Evolutionary conservation across 805 yeast species (phyloP).

Genomic region (Metschnikowia colocasiae): DNA sequence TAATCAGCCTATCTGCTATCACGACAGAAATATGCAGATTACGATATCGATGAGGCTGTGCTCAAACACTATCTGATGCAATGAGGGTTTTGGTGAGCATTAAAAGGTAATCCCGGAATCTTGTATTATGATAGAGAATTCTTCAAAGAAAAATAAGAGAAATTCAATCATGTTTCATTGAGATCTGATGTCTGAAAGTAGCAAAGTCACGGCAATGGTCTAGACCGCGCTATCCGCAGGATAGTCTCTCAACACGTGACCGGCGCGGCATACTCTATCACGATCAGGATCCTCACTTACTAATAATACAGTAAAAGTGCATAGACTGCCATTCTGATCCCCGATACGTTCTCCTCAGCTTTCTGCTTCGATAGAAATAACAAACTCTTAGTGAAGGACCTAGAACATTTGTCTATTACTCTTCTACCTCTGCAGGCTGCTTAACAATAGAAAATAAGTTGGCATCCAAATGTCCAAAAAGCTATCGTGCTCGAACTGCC

Average conservation of each 20-base stretch:
- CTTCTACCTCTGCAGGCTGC: not conserved
- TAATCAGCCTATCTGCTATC: too few relatives aligned
- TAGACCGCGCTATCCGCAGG: not conserved
- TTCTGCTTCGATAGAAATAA: not conserved
- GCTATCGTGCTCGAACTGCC: slow-evolving; percentile 18
- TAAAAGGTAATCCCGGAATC: too few relatives aligned
- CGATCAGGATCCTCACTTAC: not conserved
- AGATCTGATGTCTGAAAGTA: not conserved
- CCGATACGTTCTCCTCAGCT: not conserved
- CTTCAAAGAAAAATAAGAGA: too few relatives aligned
- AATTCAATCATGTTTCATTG: not conserved
- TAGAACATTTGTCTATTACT: too few relatives aligned
- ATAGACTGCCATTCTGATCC: not conserved
- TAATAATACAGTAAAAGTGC: not conserved
- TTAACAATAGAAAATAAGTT: not conserved
- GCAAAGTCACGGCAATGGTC: not conserved
- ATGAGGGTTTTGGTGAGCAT: too few relatives aligned
- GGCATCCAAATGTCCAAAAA: slow-evolving; percentile 7
- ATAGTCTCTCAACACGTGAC: not conserved
- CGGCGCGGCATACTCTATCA: not conserved
- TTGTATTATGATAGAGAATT: too few relatives aligned
- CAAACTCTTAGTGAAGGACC: too few relatives aligned
- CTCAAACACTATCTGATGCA: too few relatives aligned
- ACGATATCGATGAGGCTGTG: too few relatives aligned
- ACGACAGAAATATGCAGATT: too few relatives aligned